Evolutionary conservation across 768 basidiomycete genomes (phyloP).

Genomic region (Rhizopogon vesiculosus): DNA sequence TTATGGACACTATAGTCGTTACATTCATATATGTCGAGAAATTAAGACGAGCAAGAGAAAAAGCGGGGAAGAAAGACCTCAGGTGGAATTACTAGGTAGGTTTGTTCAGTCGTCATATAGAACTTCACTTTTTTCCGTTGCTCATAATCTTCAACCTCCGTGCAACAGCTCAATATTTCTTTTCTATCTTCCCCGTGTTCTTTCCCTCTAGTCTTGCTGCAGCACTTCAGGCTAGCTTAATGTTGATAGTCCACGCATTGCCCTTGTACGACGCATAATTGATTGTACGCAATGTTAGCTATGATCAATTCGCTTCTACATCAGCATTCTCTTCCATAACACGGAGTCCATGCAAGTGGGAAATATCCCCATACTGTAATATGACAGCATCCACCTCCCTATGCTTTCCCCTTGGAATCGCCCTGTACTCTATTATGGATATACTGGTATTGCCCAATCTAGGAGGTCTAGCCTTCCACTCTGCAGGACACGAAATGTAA

Average conservation of each 20-base stretch:
- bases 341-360: conserved; percentile 41
- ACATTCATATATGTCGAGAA: conserved; percentile 6
- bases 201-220: not conserved
- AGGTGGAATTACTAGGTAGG: not conserved
- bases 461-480: conserved; percentile 12
- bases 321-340: conserved; percentile 52
- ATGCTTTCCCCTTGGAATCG: conserved; percentile 21
- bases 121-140: not conserved
- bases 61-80: not conserved
- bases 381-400: conserved; percentile 31
- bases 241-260: too few species aligned
- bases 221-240: too few species aligned
- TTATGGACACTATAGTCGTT: conserved; percentile 2
- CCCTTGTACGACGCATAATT: too few species aligned
- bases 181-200: not conserved
- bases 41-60: conserved; percentile 2
- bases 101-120: not conserved
- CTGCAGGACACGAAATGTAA: conserved; percentile 30
- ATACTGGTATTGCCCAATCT: conserved; percentile 19
- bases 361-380: conserved; percentile 48
- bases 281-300: not conserved
- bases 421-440: conserved; percentile 12
- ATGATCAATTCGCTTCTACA: conserved; percentile 4
- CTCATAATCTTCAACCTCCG: not conserved
- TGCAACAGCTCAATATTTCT: not conserved